Evolutionary conservation across 2,329 filamentous ascomycete species (phyloP), one percentile per base, ranked within the genome.

Genomic region (Hymenoscyphus fraxineus): DNA sequence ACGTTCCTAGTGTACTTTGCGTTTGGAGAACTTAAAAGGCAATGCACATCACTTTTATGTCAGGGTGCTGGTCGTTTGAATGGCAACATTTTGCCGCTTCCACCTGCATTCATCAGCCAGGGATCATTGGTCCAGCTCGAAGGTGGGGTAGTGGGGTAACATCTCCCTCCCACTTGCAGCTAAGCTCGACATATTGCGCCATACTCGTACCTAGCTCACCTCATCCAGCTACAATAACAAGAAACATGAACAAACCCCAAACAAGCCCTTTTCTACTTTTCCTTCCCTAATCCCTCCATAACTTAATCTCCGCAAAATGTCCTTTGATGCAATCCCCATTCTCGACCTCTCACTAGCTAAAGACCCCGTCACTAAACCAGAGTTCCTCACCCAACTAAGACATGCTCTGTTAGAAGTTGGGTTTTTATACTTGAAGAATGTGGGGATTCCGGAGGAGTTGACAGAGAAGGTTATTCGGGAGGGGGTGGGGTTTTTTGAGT

Each of bases 381-480:
- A 78, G 39, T 95, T 96, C 72, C 83, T 96, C 0, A 77, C 80
- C 0, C 81, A 91, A 62, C 82, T 96, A 39, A 88, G 90, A 16
- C 81, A 90, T 76, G 91, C 91, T 0, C 79, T 96, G 39, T 85
- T 96, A 72, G 89, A 94, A 75, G 90, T 96, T n/a, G 92, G 92
- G 1, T 96, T 96, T 73, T 77, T 96, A 27, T 96, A 96, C 73
- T 84, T 96, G 66, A 89, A 88, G 73, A 93, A 96, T 73, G 88
- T 91, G 2, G 90, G 89, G 27, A 87, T 94, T 60, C 81, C 88
- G 5, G 83, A 88, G 16, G 79, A 83, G 47, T 78, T 94, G 61
- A 86, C 90, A 70, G 73, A 84, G 31, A 77, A 83, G 66, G 90
- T 94, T 32, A 86, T 92, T 61, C 72, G 78, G 2, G 83, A 92